Evolutionary conservation across 2,329 filamentous ascomycete genomes (phyloP).

Genomic region (Claviceps humidiphila): DNA sequence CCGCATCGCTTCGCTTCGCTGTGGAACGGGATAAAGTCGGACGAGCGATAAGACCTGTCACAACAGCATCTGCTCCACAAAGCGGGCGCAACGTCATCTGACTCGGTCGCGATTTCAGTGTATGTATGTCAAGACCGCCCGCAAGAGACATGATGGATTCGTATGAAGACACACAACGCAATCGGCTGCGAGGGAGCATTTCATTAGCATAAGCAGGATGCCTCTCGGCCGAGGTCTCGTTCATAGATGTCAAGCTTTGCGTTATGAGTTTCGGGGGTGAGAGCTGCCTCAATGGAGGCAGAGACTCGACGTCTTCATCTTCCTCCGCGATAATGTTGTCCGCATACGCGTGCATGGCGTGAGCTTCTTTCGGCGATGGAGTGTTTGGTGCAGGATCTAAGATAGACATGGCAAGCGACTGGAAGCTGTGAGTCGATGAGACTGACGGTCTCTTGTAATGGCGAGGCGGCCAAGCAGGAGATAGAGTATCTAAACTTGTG

Average conservation of each 20-base stretch:
- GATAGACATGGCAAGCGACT: constrained; percentile 18
- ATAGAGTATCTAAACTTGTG: constrained; percentile 58
- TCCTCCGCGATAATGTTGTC: constrained; percentile 24
- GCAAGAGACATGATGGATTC: constrained; percentile 81
- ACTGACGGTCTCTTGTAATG: constrained; percentile 46
- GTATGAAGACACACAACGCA: constrained; percentile 62
- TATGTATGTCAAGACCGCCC: constrained; percentile 84
- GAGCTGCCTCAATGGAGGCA: constrained; percentile 9
- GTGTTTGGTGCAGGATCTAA: constrained; percentile 21
- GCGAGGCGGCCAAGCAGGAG: constrained; percentile 38
- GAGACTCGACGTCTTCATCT: constrained; percentile 19
- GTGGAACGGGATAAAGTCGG: constrained; percentile 39
- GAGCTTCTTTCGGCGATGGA: constrained; percentile 8
- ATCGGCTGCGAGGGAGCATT: constrained; percentile 25
- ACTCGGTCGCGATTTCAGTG: constrained; percentile 59
- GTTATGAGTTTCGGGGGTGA: constrained; percentile 15
- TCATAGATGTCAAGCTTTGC: constrained; percentile 18
- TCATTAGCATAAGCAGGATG: constrained; percentile 21
- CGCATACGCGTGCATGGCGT: constrained; percentile 11
- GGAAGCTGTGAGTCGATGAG: constrained; percentile 38
- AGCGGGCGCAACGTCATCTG: constrained; percentile 51
- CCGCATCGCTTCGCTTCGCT: constrained; percentile 36
- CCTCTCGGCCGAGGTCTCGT: constrained; percentile 18
- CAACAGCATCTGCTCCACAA: constrained; percentile 40
- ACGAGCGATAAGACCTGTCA: constrained; percentile 45